Evolutionary conservation across 2,329 filamentous ascomycete species (phyloP), one percentile per base, ranked within the genome.

Genomic region (Monilinia fructicola): DNA sequence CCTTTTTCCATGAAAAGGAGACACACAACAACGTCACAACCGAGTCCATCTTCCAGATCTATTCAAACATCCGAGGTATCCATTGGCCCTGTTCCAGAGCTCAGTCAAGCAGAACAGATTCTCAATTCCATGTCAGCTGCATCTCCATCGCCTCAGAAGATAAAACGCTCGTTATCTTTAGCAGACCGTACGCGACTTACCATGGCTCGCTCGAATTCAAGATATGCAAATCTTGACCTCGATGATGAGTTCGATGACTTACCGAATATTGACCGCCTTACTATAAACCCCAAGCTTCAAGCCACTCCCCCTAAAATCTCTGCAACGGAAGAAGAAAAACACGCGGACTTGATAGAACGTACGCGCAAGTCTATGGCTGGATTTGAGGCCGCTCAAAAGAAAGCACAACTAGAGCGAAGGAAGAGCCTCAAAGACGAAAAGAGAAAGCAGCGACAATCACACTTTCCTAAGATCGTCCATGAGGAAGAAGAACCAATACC

Each of bases 161-260:
- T 80, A 0, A 81, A 85, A 0, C 85, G 86, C 61, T 83, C 82
- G 0, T 78, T 89, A 11, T 88, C 89, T 0, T 83, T 95, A 0
- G 84, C 89, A 4, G 92, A 96, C 74, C 89, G 93, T 58, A 96
- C 93, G 0, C 87, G 90, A 23, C 83, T 92, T 64, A 93, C 91
- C 23, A 94, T 97, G 87, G 86, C 88, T 0, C 82, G 87, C 3
- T 83, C 86, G 1, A 77, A 76, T 21, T 73, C 71, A 4, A 69
- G 74, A 44, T 70, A 74, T 65, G 55, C 71, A 18, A 50, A 50
- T 26, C 21, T 35, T 14, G 62, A 77, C 71, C 10, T 77, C 68
- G 63, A 74, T n/a, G 71, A 76, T 9, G 72, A 74, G 2, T 73
- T 73, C 0, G 76, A 76, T 1, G 52, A 69, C 21, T 74, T 78